Base-by-base conservation (phyloP, 1,139 yeast species). In the Saccharomyces uvarum region DNA sequence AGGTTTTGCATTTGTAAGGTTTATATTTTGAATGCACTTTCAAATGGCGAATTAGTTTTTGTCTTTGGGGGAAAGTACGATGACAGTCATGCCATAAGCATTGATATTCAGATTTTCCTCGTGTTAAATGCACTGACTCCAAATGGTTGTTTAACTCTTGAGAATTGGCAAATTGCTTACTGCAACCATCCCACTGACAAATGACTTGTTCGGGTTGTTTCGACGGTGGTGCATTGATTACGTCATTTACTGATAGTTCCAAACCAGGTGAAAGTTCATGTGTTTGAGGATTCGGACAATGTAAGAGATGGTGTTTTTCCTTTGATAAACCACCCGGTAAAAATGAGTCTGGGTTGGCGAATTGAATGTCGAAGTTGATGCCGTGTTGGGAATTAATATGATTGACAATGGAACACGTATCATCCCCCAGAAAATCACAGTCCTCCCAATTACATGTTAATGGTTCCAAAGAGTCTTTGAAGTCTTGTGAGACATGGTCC, bases 1-100 rank as follows among this genome's bases (percentile, higher is more conserved):
- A 91, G 0, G 78, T 68, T 0, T 74, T 64, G 70, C 97, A 91
- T 57, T 74, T 72, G 67, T 80, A 86, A 0, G 96, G 96, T 66
- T 84, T 85, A 70, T 85, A 82, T 58, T 86, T 84, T 0, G 98
- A 88, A 69, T 93, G 99, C 2, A 86, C 84, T 67, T 87, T 95
- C 50, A 93, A 73, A 70, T 93, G 99, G 50, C 99, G 80, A 28
- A 86, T 72, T 16, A 90, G 75, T 69, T 93, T 93, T 64, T 93
- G 99, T 46, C 95, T 77, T 67, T 93, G 98, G 16, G 80, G 73
- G 65, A 93, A 93, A 49, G 75, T 75, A 49, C 97, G 80, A 19
- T 79, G 80, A 69, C 99, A 93, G 2, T 82, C 86, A 6, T 77
- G 71, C 99, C 99, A 93, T 52, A 71, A 65, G 68, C 99, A 93